Evolutionary conservation across 2,329 filamentous ascomycete species (phyloP).

Genomic region (Botrytis paeoniae): DNA sequence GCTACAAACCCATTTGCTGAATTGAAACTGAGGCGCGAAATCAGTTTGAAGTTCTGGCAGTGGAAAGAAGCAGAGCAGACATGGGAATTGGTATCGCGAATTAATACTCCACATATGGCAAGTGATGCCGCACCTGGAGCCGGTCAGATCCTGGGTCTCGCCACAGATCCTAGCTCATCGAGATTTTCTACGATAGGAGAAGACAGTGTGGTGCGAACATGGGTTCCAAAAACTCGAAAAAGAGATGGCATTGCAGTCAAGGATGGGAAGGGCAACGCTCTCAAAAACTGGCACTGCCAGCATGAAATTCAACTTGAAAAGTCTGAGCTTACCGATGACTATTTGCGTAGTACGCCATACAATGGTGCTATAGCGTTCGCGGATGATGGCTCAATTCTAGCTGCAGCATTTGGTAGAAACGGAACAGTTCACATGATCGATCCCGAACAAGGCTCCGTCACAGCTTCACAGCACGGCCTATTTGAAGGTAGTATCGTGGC

Average conservation of each 20-base stretch:
- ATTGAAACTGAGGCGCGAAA: constrained; percentile 58
- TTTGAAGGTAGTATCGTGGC: constrained; percentile 63
- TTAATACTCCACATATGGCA: constrained; percentile 76
- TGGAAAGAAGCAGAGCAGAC: constrained; percentile 53
- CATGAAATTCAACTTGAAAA: constrained; percentile 51
- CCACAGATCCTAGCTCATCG: constrained; percentile 62
- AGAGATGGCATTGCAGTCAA: constrained; percentile 65
- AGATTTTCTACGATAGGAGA: constrained; percentile 84
- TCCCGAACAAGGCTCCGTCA: constrained; percentile 62
- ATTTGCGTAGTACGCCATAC: constrained; percentile 1
- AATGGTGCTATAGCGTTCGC: constrained; percentile 73
- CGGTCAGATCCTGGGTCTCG: constrained; percentile 67
- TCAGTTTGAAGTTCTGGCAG: constrained; percentile 89
- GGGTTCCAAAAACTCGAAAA: constrained; percentile 70
- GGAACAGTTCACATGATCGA: constrained; percentile 75
- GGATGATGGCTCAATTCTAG: constrained; percentile 79
- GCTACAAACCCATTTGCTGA: constrained; percentile 46
- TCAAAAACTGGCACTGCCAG: constrained; percentile 73
- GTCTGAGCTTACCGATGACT: constrained; percentile 37
- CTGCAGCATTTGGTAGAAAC: constrained; percentile 58
- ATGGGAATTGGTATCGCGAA: constrained; percentile 76
- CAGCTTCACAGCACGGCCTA: constrained; percentile 64
- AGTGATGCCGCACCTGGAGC: constrained; percentile 48
- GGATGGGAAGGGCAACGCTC: constrained; percentile 53
- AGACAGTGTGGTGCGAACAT: constrained; percentile 75